phyloP scores from a whole-genome alignment of 78 protist species.

The Creolimax fragrantissima region DNA sequence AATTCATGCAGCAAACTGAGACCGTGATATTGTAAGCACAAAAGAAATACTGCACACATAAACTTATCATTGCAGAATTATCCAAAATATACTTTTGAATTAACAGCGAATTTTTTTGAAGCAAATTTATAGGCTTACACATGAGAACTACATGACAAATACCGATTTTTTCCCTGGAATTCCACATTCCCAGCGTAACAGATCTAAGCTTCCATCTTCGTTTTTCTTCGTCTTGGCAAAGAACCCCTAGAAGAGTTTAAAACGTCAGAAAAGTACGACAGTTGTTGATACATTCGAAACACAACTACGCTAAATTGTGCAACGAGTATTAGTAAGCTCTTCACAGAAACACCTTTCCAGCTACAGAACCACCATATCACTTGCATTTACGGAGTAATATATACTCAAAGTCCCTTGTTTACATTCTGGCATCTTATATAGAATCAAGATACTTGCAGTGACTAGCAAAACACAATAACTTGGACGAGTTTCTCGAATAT shows the following conservation, averaged over 20 bases:
- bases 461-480: neutral
- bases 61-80: neutral
- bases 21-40: neutral
- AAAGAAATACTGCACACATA: neutral
- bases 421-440: neutral
- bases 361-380: neutral
- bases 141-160: neutral
- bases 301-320: neutral
- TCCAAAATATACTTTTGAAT: too few relatives aligned
- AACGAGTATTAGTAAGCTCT: neutral
- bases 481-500: neutral
- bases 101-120: too few relatives aligned
- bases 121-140: neutral
- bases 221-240: slow-evolving; percentile 43
- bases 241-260: slow-evolving; percentile 31
- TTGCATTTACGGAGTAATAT: neutral
- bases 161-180: slow-evolving; percentile 79
- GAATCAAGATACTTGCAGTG: neutral
- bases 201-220: slow-evolving; percentile 53
- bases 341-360: neutral
- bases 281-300: neutral
- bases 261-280: neutral
- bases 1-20: neutral
- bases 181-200: slow-evolving; percentile 73
- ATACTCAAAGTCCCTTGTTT: neutral